These are phyloP conservation scores for Carex kokanica DNA, from an alignment of 176 grass and related monocot species.

Conservation along the genomic window DNA sequence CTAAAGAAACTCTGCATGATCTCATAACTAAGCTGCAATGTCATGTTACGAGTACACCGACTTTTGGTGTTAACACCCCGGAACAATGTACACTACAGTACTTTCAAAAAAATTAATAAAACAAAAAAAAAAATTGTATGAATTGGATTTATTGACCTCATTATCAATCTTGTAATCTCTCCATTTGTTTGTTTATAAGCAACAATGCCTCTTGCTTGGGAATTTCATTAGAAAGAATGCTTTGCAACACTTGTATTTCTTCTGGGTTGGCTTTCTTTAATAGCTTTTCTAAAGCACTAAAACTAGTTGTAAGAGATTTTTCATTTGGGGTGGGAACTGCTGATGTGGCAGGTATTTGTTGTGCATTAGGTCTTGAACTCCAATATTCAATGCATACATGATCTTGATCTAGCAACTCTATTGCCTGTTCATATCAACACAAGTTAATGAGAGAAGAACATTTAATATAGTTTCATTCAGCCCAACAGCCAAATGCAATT, in stretches of 20 bases:
- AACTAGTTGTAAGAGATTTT: conserved; percentile 1
- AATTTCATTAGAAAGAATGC: conserved; percentile 39
- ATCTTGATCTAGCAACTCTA: conserved; percentile 51
- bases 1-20: background rate
- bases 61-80: background rate
- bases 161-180: background rate
- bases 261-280: conserved; percentile 66
- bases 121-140: background rate
- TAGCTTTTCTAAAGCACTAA: conserved; percentile 51
- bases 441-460: background rate
- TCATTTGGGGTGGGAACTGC: conserved; percentile 9
- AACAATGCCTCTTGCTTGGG: conserved; percentile 35
- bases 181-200: conserved; percentile 38
- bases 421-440: conserved; percentile 39
- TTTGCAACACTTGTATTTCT: conserved; percentile 52
- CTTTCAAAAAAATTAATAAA: background rate
- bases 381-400: conserved; percentile 71
- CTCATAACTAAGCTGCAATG: background rate
- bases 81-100: background rate
- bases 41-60: background rate
- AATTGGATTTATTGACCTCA: background rate
- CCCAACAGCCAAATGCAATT: background rate
- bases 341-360: conserved; percentile 20
- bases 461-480: background rate
- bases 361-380: conserved; percentile 44